phyloP scores from a whole-genome alignment of 2,329 filamentous ascomycete species.

The Sclerotinia trifoliorum region DNA sequence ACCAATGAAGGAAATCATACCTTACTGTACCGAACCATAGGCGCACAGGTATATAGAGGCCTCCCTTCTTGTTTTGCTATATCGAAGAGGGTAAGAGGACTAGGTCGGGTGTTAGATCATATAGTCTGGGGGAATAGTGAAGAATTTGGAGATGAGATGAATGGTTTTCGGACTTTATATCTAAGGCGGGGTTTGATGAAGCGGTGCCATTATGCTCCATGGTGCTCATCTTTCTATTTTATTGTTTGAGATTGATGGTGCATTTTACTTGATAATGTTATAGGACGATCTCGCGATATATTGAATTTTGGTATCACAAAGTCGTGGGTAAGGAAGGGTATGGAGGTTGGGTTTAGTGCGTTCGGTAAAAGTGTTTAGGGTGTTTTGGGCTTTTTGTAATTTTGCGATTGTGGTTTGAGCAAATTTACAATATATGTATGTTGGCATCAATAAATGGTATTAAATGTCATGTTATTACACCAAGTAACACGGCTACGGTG shows the following conservation, averaged over 20 bases:
- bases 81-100: slow-evolving; percentile 60
- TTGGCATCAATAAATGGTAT: neutral
- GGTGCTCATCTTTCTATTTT: slow-evolving; percentile 8
- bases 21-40: slow-evolving; percentile 68
- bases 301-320: neutral
- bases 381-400: slow-evolving; percentile 6
- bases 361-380: slow-evolving; percentile 18
- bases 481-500: no score
- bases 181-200: slow-evolving; percentile 8
- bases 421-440: neutral
- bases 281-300: no score
- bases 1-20: slow-evolving; percentile 26
- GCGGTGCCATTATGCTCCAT: neutral
- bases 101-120: slow-evolving; percentile 32
- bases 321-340: neutral
- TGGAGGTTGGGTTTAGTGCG: slow-evolving; percentile 4
- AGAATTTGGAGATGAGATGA: neutral
- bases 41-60: slow-evolving; percentile 59
- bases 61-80: slow-evolving; percentile 51
- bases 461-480: neutral
- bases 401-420: neutral
- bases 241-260: neutral
- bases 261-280: neutral
- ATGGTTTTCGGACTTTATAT: slow-evolving; percentile 13
- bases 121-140: neutral